Conservation (phyloP, 805 yeast species). For the Isabelozyma pseudorhagii region DNA sequence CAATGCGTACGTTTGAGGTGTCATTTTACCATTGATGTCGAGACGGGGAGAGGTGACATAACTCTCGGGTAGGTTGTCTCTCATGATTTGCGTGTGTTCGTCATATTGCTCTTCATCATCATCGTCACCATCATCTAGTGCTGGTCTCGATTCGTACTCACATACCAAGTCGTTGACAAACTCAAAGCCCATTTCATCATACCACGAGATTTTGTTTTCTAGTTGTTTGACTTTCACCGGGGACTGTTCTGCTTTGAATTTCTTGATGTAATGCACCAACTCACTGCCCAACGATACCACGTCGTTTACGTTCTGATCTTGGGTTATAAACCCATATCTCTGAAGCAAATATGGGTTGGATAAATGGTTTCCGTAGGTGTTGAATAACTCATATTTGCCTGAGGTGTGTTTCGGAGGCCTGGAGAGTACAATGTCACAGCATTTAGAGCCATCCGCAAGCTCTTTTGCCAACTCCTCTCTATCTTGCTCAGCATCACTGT, state of each 20-base stretch:
- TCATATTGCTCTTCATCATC: slow-evolving; percentile 18
- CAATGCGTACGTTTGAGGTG: slow-evolving; percentile 42
- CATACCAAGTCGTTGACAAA: slow-evolving; percentile 22
- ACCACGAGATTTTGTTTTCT: slow-evolving; percentile 45
- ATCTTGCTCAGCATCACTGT: slow-evolving; percentile 6
- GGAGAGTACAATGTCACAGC: slow-evolving; percentile 67
- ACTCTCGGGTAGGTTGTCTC: slow-evolving; percentile 14
- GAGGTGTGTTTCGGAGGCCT: slow-evolving; percentile 40
- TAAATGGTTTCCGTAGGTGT: slow-evolving; percentile 73
- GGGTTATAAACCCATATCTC: slow-evolving; percentile 74
- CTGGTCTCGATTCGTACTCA: not conserved
- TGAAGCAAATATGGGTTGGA: slow-evolving; percentile 64
- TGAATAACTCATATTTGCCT: slow-evolving; percentile 57
- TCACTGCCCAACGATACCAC: slow-evolving; percentile 56
- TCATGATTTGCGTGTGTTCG: slow-evolving; percentile 1
- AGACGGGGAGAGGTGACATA: slow-evolving; percentile 47
- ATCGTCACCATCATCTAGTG: slow-evolving; percentile 7
- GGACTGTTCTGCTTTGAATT: slow-evolving; percentile 13
- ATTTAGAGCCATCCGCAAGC: slow-evolving; percentile 37
- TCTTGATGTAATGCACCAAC: slow-evolving; percentile 30
- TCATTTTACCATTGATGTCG: slow-evolving; percentile 39
- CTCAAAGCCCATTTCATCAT: slow-evolving; percentile 44
- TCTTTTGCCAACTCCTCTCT: slow-evolving; percentile 33
- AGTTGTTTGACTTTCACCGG: slow-evolving; percentile 28
- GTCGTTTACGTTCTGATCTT: slow-evolving; percentile 46